A percentile compares a stretch with the other conserved stretches of the same genome.
Evolutionary conservation across 2,329 filamentous ascomycete genomes (phyloP).

Genomic region (Pseudocercospora vitis): DNA sequence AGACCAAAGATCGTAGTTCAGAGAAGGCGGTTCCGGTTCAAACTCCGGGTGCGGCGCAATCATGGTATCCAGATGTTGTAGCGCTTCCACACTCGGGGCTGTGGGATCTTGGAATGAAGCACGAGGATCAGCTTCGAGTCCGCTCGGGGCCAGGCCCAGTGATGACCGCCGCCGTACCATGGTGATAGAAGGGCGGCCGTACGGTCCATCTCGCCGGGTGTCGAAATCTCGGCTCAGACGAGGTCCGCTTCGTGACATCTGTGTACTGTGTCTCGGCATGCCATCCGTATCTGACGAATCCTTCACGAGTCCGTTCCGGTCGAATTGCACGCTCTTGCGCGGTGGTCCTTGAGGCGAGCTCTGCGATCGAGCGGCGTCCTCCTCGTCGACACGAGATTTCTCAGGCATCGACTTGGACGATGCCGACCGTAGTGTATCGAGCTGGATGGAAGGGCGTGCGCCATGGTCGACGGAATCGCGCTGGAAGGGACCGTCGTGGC

Average conservation of each 20-base stretch:
- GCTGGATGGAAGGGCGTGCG: slow-evolving; percentile 18
- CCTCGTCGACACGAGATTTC: neutral
- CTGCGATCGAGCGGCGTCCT: neutral
- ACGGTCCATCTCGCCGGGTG: slow-evolving; percentile 35
- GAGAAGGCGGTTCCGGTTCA: slow-evolving; percentile 48
- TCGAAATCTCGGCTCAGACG: slow-evolving; percentile 35
- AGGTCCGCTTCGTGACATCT: slow-evolving; percentile 22
- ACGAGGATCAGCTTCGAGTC: slow-evolving; percentile 6
- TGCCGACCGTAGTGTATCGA: slow-evolving; percentile 4
- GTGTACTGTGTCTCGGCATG: slow-evolving; percentile 16
- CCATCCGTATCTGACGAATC: slow-evolving; percentile 20
- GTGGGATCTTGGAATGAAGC: slow-evolving; percentile 12
- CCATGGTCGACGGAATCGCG: slow-evolving; percentile 8
- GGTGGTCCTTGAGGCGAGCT: neutral
- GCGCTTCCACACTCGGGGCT: slow-evolving; percentile 18
- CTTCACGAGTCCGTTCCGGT: slow-evolving; percentile 23
- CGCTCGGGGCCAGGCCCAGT: neutral
- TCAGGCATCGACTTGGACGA: neutral
- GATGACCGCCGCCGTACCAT: slow-evolving; percentile 35
- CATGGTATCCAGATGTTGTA: slow-evolving; percentile 14
- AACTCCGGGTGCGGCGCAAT: slow-evolving; percentile 27
- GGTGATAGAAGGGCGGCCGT: slow-evolving; percentile 35
- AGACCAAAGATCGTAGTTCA: slow-evolving; percentile 57
- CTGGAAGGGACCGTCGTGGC: slow-evolving; percentile 36
- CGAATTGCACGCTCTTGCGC: slow-evolving; percentile 20